Evolutionary conservation across 768 basidiomycete species (phyloP).

Genomic region (Trametopsis cervina): DNA sequence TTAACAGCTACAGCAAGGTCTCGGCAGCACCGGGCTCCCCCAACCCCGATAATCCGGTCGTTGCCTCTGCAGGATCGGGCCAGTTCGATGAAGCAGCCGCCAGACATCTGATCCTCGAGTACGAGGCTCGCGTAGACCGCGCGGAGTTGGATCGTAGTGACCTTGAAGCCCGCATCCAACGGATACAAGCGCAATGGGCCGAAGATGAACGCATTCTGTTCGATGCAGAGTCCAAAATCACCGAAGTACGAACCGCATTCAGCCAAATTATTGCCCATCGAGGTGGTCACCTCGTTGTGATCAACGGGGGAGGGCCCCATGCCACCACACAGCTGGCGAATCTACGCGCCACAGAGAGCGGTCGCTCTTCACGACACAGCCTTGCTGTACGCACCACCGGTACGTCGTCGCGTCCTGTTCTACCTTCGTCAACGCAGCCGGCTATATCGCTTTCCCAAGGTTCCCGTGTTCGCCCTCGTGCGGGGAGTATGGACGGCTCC

Average conservation of each 20-base stretch:
- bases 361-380: conserved; percentile 13
- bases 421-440: conserved; percentile 15
- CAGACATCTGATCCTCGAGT: conserved; percentile 28
- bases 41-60: conserved; percentile 18
- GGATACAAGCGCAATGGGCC: conserved; percentile 41
- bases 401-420: neutral
- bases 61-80: conserved; percentile 13
- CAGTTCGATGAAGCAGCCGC: conserved; percentile 45
- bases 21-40: conserved; percentile 13
- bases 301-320: conserved; percentile 6
- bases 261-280: conserved; percentile 36
- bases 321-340: neutral
- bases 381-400: conserved; percentile 19
- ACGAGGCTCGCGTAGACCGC: conserved; percentile 37
- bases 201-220: conserved; percentile 43
- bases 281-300: conserved; percentile 36
- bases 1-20: conserved; percentile 24
- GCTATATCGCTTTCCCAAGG: conserved; percentile 32
- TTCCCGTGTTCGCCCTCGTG: conserved; percentile 38
- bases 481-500: conserved; percentile 35
- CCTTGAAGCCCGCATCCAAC: conserved; percentile 36
- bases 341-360: neutral
- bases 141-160: conserved; percentile 49
- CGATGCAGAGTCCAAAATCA: conserved; percentile 35
- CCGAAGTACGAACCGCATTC: conserved; percentile 46